A percentile compares a stretch with the other conserved stretches of the same genome.
phyloP scores from a whole-genome alignment of 257 asterid species.

The Rhazya stricta region DNA sequence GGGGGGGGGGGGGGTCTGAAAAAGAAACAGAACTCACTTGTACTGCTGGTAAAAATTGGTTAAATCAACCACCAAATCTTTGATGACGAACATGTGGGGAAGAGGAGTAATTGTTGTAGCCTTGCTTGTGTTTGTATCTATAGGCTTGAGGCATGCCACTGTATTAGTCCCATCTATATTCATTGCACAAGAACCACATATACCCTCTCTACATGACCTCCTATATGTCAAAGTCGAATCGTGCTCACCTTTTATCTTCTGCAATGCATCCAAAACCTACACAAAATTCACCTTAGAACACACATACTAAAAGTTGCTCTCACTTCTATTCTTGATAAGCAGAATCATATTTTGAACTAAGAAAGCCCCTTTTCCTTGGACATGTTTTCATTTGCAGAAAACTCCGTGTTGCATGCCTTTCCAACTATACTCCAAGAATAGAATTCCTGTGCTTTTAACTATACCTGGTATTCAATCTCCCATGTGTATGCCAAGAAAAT shows the following conservation, averaged over 20 bases:
- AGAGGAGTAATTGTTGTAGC: conserved; percentile 61
- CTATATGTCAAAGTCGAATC: conserved; percentile 60
- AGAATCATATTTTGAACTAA: background rate
- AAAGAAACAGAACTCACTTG: conserved; percentile 35
- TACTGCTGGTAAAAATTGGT: conserved; percentile 75
- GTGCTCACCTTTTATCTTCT: conserved; percentile 55
- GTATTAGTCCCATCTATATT: conserved; percentile 73
- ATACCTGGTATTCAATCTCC: too few relatives aligned
- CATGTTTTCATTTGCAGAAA: too few relatives aligned
- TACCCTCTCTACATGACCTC: conserved; percentile 75
- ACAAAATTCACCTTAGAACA: background rate
- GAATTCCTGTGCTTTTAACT: background rate
- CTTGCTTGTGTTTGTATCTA: conserved; percentile 37
- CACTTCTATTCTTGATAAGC: background rate
- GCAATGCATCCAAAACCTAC: conserved; percentile 67
- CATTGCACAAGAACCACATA: conserved; percentile 79
- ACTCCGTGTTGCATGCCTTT: too few relatives aligned
- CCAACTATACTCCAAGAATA: too few relatives aligned
- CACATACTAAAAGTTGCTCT: too few relatives aligned
- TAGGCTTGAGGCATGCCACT: conserved; percentile 73
- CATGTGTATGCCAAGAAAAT: too few relatives aligned
- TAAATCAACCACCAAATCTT: conserved; percentile 71
- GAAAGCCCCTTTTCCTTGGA: background rate
- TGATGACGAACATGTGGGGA: conserved; percentile 79
- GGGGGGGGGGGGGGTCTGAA: background rate